These are phyloP conservation scores for Oropetium thomaeum DNA, from an alignment of 176 grass and related monocot genomes.

Conservation along the genomic window DNA sequence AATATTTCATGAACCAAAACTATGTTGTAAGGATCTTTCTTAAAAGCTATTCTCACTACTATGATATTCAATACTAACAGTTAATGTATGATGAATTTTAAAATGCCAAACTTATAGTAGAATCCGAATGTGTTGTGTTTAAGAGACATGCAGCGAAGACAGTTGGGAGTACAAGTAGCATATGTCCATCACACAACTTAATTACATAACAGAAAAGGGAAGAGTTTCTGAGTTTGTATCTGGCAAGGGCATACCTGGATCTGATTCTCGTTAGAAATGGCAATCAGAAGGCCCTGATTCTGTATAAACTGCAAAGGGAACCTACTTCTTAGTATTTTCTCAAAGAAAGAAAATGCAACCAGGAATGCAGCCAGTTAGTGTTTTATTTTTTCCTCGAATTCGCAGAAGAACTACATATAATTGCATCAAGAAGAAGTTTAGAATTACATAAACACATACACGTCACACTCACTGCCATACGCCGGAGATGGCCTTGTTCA, in stretches of 20 bases:
- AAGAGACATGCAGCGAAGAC: not conserved
- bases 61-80: not conserved
- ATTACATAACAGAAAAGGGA: not conserved
- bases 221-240: not conserved
- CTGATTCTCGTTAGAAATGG: constrained; percentile 91
- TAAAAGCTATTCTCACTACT: not conserved
- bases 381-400: no score
- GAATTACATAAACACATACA: no score
- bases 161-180: no score
- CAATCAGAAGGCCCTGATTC: constrained; percentile 78
- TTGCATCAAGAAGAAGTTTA: no score
- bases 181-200: not conserved
- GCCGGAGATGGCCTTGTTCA: no score
- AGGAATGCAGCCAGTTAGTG: not conserved
- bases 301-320: constrained; percentile 75
- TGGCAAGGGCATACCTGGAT: constrained; percentile 56
- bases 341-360: not conserved
- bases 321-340: not conserved
- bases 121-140: not conserved
- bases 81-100: not conserved
- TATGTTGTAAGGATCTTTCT: not conserved
- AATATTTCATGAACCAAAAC: not conserved
- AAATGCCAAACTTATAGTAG: not conserved
- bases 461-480: no score
- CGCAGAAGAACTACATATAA: no score